These are phyloP conservation scores for Apiosordaria backusii DNA, from an alignment of 495 filamentous ascomycete genomes.

Conservation along the genomic window DNA sequence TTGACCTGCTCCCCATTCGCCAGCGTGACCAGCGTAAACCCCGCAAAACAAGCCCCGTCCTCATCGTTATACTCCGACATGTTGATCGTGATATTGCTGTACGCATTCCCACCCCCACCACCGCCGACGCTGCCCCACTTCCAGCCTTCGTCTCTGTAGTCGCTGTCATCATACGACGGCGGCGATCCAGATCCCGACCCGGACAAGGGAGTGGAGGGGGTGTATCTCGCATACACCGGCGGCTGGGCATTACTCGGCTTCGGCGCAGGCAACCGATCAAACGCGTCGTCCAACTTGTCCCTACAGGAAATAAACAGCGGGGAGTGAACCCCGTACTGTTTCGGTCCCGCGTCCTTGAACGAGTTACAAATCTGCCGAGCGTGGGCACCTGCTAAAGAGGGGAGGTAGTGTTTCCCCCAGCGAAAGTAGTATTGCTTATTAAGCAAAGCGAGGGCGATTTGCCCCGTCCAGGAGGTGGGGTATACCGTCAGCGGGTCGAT, in stretches of 20 bases:
- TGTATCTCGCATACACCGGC: not conserved
- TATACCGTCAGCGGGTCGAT: constrained; percentile 6
- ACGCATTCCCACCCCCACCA: not conserved
- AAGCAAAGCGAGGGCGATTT: constrained; percentile 37
- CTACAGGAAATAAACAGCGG: constrained; percentile 37
- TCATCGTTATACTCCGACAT: not conserved
- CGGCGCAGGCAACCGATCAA: constrained; percentile 40
- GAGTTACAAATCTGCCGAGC: constrained; percentile 44
- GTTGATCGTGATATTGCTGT: not conserved
- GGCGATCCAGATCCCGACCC: too few relatives aligned
- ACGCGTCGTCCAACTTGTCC: constrained; percentile 36
- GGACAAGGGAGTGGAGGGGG: too few relatives aligned
- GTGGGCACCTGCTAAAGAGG: constrained; percentile 41
- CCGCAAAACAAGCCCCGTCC: constrained; percentile 38
- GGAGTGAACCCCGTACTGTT: constrained; percentile 37
- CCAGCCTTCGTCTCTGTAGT: not conserved
- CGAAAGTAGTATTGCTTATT: constrained; percentile 25
- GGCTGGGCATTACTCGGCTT: constrained; percentile 18
- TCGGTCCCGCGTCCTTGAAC: constrained; percentile 47
- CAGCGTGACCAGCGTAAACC: constrained; percentile 30
- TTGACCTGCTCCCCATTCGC: constrained; percentile 19
- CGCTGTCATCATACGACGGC: not conserved
- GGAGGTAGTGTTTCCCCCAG: constrained; percentile 48
- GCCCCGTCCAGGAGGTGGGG: constrained; percentile 27
- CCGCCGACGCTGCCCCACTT: not conserved